phyloP scores from a whole-genome alignment of 768 basidiomycete genomes.

The Tulasnella sp. region DNA sequence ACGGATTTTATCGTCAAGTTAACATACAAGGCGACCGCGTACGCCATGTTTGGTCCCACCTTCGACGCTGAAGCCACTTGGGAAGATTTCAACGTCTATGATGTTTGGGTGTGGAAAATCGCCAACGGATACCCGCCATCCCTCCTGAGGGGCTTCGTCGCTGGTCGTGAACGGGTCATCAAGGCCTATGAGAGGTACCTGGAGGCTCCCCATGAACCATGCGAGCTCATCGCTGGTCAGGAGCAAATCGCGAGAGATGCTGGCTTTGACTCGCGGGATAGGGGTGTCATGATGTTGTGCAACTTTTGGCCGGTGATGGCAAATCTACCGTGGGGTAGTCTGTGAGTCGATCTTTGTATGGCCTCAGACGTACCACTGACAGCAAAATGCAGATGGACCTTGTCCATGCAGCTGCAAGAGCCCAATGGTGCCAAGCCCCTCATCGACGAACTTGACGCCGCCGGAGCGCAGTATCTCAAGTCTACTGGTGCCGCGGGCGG shows the following conservation, averaged over 20 bases:
- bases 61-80: conserved; percentile 7
- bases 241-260: background rate
- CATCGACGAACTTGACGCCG: conserved; percentile 7
- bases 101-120: background rate
- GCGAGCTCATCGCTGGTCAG: background rate
- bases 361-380: background rate
- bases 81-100: conserved; percentile 3
- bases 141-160: background rate
- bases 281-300: background rate
- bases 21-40: background rate
- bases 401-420: conserved; percentile 3
- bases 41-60: background rate
- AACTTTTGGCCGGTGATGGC: conserved; percentile 9
- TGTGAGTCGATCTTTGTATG: background rate
- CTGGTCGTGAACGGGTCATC: background rate
- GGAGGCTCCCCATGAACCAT: conserved; percentile 2
- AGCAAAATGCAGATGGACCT: background rate
- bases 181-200: background rate
- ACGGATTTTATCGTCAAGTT: background rate
- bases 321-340: conserved; percentile 1
- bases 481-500: background rate
- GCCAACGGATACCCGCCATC: conserved; percentile 8
- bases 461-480: background rate
- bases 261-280: background rate
- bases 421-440: conserved; percentile 2